Evolutionary conservation across 1,284 basidiomycete species (phyloP), one percentile per base, ranked within the genome.

Genomic region (Ustilago lituana): DNA sequence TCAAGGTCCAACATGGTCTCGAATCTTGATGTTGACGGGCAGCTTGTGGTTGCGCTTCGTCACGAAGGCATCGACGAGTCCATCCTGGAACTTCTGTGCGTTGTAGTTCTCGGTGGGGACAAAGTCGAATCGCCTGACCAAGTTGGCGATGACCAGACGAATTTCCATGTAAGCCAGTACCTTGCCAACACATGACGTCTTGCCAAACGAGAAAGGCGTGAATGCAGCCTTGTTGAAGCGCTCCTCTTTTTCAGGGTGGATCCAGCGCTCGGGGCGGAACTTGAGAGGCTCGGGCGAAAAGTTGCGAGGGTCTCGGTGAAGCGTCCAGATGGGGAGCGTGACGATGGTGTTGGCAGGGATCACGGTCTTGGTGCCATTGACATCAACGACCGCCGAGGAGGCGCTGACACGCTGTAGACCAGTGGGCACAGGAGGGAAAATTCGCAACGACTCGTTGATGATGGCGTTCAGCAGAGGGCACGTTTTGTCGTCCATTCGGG

Each of bases 401-500:
- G 37, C 17, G 33, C 60, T 65, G 10, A 44, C 55, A 15, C 70
- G 45, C 36, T 70, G 70, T 8, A 70, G 46, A 9, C 70, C 70
- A 4, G 48, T 43, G 5, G 61, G 57, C 2, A 71, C 67, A 4
- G 60, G 54, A 5, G 70, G 70, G 26, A 53, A 60, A 17, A 73
- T 40, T 12, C 70, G 46, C 0, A 73, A 35, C 17, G 70, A 37
- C 37, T 73, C 70, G 35, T 70, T 60, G 60, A 73, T 70, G 24
- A 52, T 20, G 26, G 66, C 70, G n/a, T 64, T 70, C 20, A 73
- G 52, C 15, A 70, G 38, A 0, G 67, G 66, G 37, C 67, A 65
- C 6, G 55, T 44, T 32, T 63, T 53, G 19, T 57, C 44, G 43
- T 43, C 49, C 43, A 59, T 41, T 9, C 38, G 48, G 6, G 35